Evolutionary conservation across 169 alveolate genomes (phyloP), one percentile per base, ranked within the genome.

Genomic region (Eimeria mitis): DNA sequence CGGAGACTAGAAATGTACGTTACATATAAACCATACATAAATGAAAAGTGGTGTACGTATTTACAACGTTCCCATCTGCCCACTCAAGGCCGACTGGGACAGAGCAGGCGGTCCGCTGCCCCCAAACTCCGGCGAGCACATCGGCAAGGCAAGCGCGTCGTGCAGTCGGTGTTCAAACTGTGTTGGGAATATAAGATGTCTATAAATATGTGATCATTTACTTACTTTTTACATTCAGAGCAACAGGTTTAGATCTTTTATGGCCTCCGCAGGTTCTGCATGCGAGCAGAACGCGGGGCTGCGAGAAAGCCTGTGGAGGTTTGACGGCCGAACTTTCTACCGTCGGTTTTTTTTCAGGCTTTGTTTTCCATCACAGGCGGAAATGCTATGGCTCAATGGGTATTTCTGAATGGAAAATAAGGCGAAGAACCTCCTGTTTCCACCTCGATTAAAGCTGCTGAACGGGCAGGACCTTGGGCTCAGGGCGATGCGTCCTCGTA

Each of bases 251-350:
- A 40, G 56, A 11, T 21, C 31, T 40, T 40, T 21, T 16, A 40
- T 19, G 34, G 34, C 54, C 83, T 73, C 16, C 16, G 83, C 83
- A 19, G 56, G 56, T 40, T 40, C 19, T 42, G 83, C 83, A 73
- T 73, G 83, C 83, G 83, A 73, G 83, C 83, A 73, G 56, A 4
- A 23, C 79, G 83, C 83, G 83, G 83, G 83, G 83, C 83, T 73
- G 56, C 19, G 83, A 37, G 56, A 73, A 40, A 56, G 2, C 83
- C 54, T 40, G 56, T 34, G 83, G 54, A 1, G 83, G 56, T 16
- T 16, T 21, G 3, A 16, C 4, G 83, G 54, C 83, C 21, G 2
- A 73, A 34, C 56, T 19, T 73, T 40, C 19, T 3, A n/a, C 14
- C 14, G 37, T 40, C 19, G 34, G 16, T 40, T 40, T 73, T 44